Percentiles rank a stretch among this genome's conserved stretches.
phyloP scores from a whole-genome alignment of 306 rosid species.

The Inga laurina region DNA sequence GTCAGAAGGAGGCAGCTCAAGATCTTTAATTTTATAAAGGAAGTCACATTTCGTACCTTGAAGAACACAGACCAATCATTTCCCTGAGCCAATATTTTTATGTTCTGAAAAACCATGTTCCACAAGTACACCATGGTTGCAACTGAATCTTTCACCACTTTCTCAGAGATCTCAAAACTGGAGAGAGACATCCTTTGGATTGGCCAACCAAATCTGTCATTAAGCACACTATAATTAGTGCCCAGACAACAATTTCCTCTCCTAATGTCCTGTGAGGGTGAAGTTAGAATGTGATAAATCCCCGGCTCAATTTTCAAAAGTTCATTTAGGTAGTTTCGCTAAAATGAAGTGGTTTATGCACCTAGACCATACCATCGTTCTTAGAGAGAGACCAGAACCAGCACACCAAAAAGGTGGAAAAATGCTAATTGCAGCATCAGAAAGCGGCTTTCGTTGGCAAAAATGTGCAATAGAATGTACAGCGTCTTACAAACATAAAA shows the following conservation, averaged over 20 bases:
- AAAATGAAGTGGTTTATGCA: constrained; percentile 5
- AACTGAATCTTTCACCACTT: constrained; percentile 44
- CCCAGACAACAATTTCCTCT: constrained; percentile 15
- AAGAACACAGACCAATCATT: constrained; percentile 69
- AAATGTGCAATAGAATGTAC: constrained; percentile 5
- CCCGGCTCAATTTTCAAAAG: constrained; percentile 16
- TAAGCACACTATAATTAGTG: constrained; percentile 35
- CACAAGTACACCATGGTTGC: constrained; percentile 51
- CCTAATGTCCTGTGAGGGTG: constrained; percentile 9
- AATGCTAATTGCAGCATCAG: not conserved
- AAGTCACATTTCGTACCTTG: constrained; percentile 53
- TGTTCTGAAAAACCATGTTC: constrained; percentile 57
- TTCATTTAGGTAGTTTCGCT: not conserved
- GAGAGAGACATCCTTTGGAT: constrained; percentile 47
- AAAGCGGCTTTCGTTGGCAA: not conserved
- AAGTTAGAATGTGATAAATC: constrained; percentile 25
- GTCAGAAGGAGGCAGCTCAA: constrained; percentile 14
- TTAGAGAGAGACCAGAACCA: constrained; percentile 16
- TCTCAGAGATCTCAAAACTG: constrained; percentile 57
- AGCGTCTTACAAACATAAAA: constrained; percentile 11
- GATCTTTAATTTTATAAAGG: not conserved
- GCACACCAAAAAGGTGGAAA: constrained; percentile 11
- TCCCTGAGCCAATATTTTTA: constrained; percentile 61
- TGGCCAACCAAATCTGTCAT: constrained; percentile 54
- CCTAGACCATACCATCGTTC: constrained; percentile 20